These are phyloP conservation scores for Apiotrichum veenhuisii DNA, from an alignment of 1,284 basidiomycete genomes.

Conservation along the genomic window DNA sequence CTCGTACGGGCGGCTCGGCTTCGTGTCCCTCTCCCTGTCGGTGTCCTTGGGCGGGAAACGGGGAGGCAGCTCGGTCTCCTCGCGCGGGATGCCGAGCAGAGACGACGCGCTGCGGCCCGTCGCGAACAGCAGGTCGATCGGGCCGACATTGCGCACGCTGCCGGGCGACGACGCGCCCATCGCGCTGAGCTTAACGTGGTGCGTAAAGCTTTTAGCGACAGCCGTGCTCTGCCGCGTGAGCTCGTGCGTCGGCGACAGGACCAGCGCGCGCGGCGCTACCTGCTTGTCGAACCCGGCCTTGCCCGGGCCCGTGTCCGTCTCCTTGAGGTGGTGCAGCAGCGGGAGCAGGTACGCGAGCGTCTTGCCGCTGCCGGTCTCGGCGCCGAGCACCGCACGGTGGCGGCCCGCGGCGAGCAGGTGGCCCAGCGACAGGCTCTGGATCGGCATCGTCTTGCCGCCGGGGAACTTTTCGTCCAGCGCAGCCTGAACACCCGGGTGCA, in stretches of 20 bases:
- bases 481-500: conserved; percentile 60
- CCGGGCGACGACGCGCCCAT: conserved; percentile 59
- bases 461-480: conserved; percentile 59
- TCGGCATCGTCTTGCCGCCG: conserved; percentile 56
- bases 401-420: conserved; percentile 53
- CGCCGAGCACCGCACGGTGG: conserved; percentile 64
- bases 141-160: conserved; percentile 21
- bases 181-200: conserved; percentile 69
- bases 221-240: conserved; percentile 70
- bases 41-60: neutral
- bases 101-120: conserved; percentile 77
- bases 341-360: conserved; percentile 84
- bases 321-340: conserved; percentile 70
- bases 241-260: conserved; percentile 84
- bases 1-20: conserved; percentile 4
- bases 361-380: conserved; percentile 86
- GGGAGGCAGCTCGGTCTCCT: conserved; percentile 50
- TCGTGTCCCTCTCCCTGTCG: conserved; percentile 3
- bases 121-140: conserved; percentile 68
- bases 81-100: conserved; percentile 79
- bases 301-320: conserved; percentile 32
- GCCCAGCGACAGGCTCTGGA: conserved; percentile 67
- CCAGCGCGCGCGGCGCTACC: conserved; percentile 62
- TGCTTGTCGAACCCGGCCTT: neutral
- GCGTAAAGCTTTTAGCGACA: conserved; percentile 69